A percentile compares a stretch with the other conserved stretches of the same genome.
Evolutionary conservation across 208 protist species (phyloP).

Genomic region (Trypanosoma avium): DNA sequence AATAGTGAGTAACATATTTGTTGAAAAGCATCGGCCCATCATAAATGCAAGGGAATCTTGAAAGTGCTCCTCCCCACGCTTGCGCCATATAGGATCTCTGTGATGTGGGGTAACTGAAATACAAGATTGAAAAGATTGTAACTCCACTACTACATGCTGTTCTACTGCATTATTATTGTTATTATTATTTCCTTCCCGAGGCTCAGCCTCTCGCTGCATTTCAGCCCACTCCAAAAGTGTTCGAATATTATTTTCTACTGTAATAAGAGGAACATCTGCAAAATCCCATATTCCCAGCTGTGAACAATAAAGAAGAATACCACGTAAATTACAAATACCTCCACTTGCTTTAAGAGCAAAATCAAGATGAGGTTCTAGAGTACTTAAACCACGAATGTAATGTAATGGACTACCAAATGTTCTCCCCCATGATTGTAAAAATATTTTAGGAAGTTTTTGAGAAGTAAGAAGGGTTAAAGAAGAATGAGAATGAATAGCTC

Average conservation of each 20-base stretch:
- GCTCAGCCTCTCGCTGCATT: no score
- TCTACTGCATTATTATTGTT: conserved; percentile 30
- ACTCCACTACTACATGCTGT: conserved; percentile 84
- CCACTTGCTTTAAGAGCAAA: conserved; percentile 60
- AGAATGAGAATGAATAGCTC: conserved; percentile 63
- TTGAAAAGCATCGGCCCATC: conserved; percentile 87
- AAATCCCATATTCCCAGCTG: conserved; percentile 85
- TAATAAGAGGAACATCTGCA: conserved; percentile 82
- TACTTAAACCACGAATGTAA: conserved; percentile 81
- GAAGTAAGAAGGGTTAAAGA: conserved; percentile 71
- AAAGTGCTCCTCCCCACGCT: conserved; percentile 75
- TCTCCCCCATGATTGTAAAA: conserved; percentile 60
- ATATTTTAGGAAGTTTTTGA: conserved; percentile 52
- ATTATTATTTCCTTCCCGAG: neutral
- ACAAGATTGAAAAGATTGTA: conserved; percentile 82
- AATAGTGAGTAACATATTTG: conserved; percentile 81
- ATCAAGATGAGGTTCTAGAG: conserved; percentile 79
- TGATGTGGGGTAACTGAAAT: conserved; percentile 80
- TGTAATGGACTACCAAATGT: conserved; percentile 65
- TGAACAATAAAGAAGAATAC: conserved; percentile 87
- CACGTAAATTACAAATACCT: conserved; percentile 51
- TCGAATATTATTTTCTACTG: conserved; percentile 79
- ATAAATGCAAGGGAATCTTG: conserved; percentile 87
- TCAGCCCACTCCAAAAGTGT: conserved; percentile 52
- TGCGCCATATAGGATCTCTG: conserved; percentile 69